Evolutionary conservation across 345 rosid species (phyloP).

Genomic region (Cochlearia excelsa): DNA sequence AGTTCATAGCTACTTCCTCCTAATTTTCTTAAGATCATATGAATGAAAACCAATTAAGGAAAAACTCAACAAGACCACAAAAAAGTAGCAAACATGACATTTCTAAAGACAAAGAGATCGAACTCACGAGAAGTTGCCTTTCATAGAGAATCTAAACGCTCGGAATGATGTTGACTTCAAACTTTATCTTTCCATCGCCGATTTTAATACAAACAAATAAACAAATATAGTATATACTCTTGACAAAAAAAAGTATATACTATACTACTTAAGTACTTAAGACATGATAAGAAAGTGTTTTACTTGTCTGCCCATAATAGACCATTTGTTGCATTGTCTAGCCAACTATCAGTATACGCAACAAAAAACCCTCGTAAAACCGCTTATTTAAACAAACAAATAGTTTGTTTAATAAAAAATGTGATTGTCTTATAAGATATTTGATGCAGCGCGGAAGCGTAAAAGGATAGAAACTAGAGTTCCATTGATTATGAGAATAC

Average conservation of each 20-base stretch:
- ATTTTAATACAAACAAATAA: conserved; percentile 13
- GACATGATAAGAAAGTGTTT: conserved; percentile 3
- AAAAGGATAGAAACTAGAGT: too few species aligned
- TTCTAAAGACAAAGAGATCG: conserved; percentile 1
- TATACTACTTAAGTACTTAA: not conserved
- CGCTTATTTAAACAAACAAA: not conserved
- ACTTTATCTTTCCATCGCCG: conserved; percentile 54
- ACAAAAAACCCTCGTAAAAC: not conserved
- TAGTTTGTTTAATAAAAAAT: not conserved
- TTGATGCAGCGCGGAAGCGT: too few species aligned
- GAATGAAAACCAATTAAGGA: conserved; percentile 15
- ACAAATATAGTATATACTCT: too few species aligned
- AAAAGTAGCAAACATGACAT: not conserved
- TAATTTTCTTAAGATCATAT: conserved; percentile 52
- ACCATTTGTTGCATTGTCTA: conserved; percentile 89
- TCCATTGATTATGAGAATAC: too few species aligned
- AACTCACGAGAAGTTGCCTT: conserved; percentile 68
- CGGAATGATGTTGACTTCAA: conserved; percentile 62
- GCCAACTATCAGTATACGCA: conserved; percentile 88
- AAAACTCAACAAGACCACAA: not conserved
- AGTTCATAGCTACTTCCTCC: conserved; percentile 43
- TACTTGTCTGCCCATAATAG: conserved; percentile 95
- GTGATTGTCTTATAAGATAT: too few species aligned
- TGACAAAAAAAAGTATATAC: too few species aligned
- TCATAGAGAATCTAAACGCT: conserved; percentile 84